Base-by-base conservation (phyloP, 805 yeast species). In the Saccharomyces jurei region DNA sequence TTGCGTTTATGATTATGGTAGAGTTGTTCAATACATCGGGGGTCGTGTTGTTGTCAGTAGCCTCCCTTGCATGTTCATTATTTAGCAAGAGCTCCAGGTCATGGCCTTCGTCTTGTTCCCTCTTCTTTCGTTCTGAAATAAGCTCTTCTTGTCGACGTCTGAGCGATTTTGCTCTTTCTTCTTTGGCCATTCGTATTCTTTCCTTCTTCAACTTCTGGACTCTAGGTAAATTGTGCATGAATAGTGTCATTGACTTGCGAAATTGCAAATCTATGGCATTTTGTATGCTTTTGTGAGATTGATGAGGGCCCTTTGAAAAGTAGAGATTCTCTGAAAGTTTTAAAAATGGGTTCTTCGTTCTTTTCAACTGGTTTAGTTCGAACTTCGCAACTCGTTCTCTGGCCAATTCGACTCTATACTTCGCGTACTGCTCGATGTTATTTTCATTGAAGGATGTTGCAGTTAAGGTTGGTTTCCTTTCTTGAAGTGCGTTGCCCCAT, bases 381-480 rank as follows among this genome's bases (percentile, higher is more conserved):
- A 58, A 65, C 10, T 60, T 59, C 17, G 53, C 28, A 1, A 66
- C 75, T 58, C 64, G 67, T 51, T 64, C 73, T 57, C 68, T 61
- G 3, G 80, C 67, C 14, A 71, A 58, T 8, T 63, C 66, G 17
- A 75, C 58, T 52, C 89, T 71, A 41, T 75, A 75, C 25, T 72
- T 67, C 0, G 89, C 83, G 64, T 82, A 83, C 46, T 72, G 81
- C 13, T 75, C 80, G 44, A 87, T 36, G 25, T 36, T 36, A 10
- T 17, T 36, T 21, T 36, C 74, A 67, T 86, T 84, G 57, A 84
- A 80, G 13, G 64, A 61, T 50, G 66, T 69, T 21, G 56, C 11
- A n/a, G 11, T 36, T 36, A 17, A 8, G 22, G 44, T 21, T 17
- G 25, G 22, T 58, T 26, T 52, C 55, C 14, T 46, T 28, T 46